phyloP scores from a whole-genome alignment of 768 basidiomycete species.

The Udeniomyces megalosporus region DNA sequence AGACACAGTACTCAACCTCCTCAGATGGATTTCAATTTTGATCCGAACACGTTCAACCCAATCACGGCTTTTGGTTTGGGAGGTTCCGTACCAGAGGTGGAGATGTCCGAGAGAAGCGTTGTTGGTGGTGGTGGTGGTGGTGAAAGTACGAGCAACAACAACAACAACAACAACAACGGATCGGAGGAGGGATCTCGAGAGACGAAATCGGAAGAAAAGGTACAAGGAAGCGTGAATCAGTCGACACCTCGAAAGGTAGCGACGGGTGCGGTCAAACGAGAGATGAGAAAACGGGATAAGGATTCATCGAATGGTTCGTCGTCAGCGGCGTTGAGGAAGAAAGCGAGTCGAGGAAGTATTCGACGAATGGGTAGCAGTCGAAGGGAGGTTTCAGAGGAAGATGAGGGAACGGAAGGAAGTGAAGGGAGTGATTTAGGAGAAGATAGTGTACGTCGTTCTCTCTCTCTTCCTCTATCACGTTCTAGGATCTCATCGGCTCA shows the following conservation, averaged over 20 bases:
- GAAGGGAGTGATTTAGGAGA: not conserved
- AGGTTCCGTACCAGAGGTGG: constrained; percentile 1
- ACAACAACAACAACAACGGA: not conserved
- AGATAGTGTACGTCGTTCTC: not conserved
- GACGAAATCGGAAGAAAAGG: not conserved
- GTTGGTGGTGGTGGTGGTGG: not conserved
- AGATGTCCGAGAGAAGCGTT: not conserved
- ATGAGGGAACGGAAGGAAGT: not conserved
- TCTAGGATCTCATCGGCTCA: not conserved
- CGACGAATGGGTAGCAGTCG: not conserved
- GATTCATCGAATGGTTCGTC: not conserved
- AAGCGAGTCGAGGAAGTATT: not conserved
- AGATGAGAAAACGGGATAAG: not conserved
- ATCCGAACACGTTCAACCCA: not conserved
- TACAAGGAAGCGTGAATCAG: not conserved
- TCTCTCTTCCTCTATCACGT: not conserved
- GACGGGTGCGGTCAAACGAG: constrained; percentile 6
- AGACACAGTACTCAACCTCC: not conserved
- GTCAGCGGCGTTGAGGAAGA: not conserved
- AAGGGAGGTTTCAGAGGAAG: not conserved
- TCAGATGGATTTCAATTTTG: not conserved
- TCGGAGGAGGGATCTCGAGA: not conserved
- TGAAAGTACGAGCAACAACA: not conserved
- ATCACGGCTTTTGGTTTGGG: not conserved
- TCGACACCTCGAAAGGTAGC: constrained; percentile 1